Conservation (phyloP, 768 basidiomycete species). For the Mycena olivaceomarginata region DNA sequence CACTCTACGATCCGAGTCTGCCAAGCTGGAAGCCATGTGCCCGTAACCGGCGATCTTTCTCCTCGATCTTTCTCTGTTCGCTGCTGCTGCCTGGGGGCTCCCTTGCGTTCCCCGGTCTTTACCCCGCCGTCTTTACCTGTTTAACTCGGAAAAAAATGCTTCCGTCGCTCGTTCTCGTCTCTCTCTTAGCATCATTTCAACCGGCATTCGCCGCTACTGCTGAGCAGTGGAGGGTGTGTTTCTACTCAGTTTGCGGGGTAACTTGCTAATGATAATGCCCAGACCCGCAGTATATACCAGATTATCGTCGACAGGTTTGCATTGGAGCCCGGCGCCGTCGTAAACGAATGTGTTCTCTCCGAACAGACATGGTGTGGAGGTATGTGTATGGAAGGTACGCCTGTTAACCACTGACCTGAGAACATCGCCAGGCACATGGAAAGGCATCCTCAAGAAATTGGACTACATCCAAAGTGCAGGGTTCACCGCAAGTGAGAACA, state of each 20-base stretch:
- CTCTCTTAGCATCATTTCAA: conserved; percentile 48
- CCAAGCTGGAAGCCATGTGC: too few species aligned
- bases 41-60: too few species aligned
- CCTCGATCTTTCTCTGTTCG: too few species aligned
- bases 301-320: conserved; percentile 71
- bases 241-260: background rate
- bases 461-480: conserved; percentile 91
- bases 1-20: too few species aligned
- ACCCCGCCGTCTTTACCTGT: conserved; percentile 31
- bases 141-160: conserved; percentile 43
- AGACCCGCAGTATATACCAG: conserved; percentile 87
- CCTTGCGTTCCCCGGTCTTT: conserved; percentile 23
- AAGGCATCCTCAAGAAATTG: conserved; percentile 78
- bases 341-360: conserved; percentile 73
- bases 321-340: conserved; percentile 72
- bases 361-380: conserved; percentile 84
- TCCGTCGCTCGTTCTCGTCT: conserved; percentile 51
- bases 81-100: background rate
- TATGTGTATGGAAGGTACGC: too few species aligned
- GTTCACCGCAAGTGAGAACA: conserved; percentile 78
- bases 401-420: too few species aligned
- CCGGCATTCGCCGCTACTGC: conserved; percentile 75
- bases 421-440: conserved; percentile 78
- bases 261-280: background rate
- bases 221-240: conserved; percentile 78